Evolutionary conservation across 2,329 filamentous ascomycete genomes (phyloP), one percentile per base, ranked within the genome.

Genomic region (Plectosphaerella plurivora): DNA sequence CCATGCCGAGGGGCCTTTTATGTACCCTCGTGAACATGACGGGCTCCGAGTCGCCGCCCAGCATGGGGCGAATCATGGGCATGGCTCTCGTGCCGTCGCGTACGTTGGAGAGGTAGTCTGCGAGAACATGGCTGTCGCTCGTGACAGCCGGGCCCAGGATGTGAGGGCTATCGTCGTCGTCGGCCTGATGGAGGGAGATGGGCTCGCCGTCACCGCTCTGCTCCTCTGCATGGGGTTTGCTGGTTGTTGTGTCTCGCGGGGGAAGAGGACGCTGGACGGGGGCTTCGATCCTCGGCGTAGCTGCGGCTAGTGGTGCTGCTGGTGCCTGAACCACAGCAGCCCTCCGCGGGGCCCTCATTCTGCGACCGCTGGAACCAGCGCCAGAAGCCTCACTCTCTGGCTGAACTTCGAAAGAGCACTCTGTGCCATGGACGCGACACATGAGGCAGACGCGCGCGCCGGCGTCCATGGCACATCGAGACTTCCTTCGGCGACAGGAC

Each of bases 131-230:
- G 1, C 78, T 81, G 65, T 86, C 82, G 47, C 78, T 78, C 5
- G 79, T 81, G 6, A 79, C 74, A 6, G 81, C 78, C 0, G 82
- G 82, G 0, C 82, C 81, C 49, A 86, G 75, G 53, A 86, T 83
- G 57, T 83, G 77, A 3, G 74, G 70, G 55, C 72, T 75, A 24
- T 73, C 66, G 51, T 67, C 65, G 50, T 70, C 72, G 53, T 69
- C 71, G 42, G 62, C 62, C 20, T 68, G 63, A 7, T 59, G 60
- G 10, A 67, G 49, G 4, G 62, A 55, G 46, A 70, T 52, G 5
- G 66, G 62, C 4, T 65, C 55, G 18, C 66, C 61, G 2, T 63
- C 45, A 18, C 37, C 54, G 7, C 53, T n/a, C 37, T n/a, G 37
- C 7, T n/a, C 37, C 24, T 22, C 54, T 8, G 44, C 20, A 33